Evolutionary conservation across 768 basidiomycete genomes (phyloP).

Genomic region (Dictyophora rubrovolvata): DNA sequence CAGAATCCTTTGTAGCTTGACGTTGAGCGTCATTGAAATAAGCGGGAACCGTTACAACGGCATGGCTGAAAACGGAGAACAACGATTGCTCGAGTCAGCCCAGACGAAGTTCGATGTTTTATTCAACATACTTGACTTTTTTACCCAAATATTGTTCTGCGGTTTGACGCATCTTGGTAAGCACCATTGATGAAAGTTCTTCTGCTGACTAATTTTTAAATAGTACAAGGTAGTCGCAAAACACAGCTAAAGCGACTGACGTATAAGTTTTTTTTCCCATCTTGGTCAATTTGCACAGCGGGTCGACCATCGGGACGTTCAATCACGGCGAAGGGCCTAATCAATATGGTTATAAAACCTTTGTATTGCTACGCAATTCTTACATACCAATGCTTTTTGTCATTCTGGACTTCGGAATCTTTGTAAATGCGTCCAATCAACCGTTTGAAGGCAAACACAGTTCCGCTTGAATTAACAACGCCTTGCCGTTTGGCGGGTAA

Average conservation of each 20-base stretch:
- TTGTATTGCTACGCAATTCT: background rate
- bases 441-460: slow-evolving; percentile 90
- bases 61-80: slow-evolving; percentile 38
- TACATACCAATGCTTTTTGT: slow-evolving; percentile 71
- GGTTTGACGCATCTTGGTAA: slow-evolving; percentile 92
- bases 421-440: slow-evolving; percentile 88
- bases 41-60: slow-evolving; percentile 92
- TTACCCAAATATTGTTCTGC: slow-evolving; percentile 90
- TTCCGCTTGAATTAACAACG: slow-evolving; percentile 90
- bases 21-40: slow-evolving; percentile 99
- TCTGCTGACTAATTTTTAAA: slow-evolving; percentile 55
- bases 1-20: slow-evolving; percentile 97
- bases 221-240: background rate
- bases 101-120: background rate
- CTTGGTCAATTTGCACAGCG: slow-evolving; percentile 76
- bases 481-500: slow-evolving; percentile 96
- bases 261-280: slow-evolving; percentile 70
- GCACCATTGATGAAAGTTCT: slow-evolving; percentile 80
- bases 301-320: slow-evolving; percentile 64
- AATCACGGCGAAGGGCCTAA: slow-evolving; percentile 75
- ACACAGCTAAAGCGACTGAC: slow-evolving; percentile 33
- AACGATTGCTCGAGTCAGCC: slow-evolving; percentile 7
- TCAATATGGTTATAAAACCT: background rate
- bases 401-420: slow-evolving; percentile 90
- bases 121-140: slow-evolving; percentile 73